These are phyloP conservation scores for Omphalea diandra DNA, from an alignment of 441 rosid species.

Conservation along the genomic window DNA sequence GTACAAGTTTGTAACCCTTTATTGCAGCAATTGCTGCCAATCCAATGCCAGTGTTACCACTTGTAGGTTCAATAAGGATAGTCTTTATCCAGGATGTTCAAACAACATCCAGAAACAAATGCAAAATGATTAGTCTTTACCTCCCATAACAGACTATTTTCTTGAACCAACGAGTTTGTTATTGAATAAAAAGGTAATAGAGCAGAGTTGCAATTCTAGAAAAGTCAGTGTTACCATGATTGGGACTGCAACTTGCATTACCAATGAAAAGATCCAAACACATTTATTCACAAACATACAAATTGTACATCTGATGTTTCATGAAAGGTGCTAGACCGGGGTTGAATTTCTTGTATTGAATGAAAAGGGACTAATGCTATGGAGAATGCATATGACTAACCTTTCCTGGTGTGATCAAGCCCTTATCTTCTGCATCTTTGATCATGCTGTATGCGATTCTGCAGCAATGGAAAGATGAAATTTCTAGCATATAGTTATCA, in stretches of 20 bases:
- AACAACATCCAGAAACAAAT: too few species aligned
- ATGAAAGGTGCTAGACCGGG: neutral
- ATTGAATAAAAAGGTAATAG: too few species aligned
- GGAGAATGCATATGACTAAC: slow-evolving; percentile 31
- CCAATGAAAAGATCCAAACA: too few species aligned
- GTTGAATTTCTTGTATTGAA: neutral
- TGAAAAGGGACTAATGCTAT: neutral
- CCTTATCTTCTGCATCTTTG: slow-evolving; percentile 78
- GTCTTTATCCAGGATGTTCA: neutral
- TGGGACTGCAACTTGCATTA: too few species aligned
- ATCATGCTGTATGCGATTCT: slow-evolving; percentile 76
- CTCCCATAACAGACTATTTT: too few species aligned
- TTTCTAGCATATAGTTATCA: neutral
- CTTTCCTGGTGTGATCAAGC: slow-evolving; percentile 79
- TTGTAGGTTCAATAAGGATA: neutral
- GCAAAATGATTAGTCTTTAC: too few species aligned
- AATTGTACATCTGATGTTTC: too few species aligned
- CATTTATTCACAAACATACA: too few species aligned
- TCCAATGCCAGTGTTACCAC: slow-evolving; percentile 17
- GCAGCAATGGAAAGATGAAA: neutral
- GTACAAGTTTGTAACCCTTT: slow-evolving; percentile 11
- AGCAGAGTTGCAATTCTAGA: too few species aligned
- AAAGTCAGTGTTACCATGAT: too few species aligned
- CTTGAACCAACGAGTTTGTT: too few species aligned
- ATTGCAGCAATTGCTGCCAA: slow-evolving; percentile 13